Evolutionary conservation across 148 eudicot genomes (phyloP).

Genomic region (Vaccinium macrocarpon): DNA sequence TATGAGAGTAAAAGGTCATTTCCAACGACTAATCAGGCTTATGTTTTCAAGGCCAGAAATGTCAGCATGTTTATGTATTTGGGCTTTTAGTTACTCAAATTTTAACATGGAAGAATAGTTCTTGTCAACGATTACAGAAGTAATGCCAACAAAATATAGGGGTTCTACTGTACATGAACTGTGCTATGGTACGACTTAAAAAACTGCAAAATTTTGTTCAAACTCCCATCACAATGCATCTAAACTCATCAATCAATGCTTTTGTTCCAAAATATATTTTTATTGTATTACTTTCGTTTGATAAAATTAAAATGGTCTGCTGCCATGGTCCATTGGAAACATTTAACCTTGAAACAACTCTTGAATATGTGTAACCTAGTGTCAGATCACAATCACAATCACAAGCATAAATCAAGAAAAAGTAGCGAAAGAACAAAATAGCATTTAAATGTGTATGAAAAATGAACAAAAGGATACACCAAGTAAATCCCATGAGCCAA

Average conservation of each 20-base stretch:
- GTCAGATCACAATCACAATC: background rate
- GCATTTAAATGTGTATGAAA: conserved; percentile 1
- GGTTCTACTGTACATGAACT: background rate
- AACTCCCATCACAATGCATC: background rate
- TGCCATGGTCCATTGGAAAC: background rate
- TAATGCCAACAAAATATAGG: background rate
- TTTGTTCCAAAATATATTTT: background rate
- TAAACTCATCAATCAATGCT: background rate
- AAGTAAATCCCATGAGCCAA: conserved; percentile 79
- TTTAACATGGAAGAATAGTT: background rate
- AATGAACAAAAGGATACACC: conserved; percentile 74
- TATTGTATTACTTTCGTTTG: background rate
- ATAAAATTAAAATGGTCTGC: background rate
- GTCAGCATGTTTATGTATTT: background rate
- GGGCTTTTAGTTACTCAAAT: background rate
- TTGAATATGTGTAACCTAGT: background rate
- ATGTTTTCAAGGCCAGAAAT: background rate
- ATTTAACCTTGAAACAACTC: background rate
- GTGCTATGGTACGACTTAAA: background rate
- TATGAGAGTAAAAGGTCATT: too few species aligned
- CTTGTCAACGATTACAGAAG: background rate
- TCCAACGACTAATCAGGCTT: too few species aligned
- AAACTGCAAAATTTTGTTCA: background rate
- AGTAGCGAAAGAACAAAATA: background rate
- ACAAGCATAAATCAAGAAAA: background rate